Evolutionary conservation across 2,329 filamentous ascomycete species (phyloP), one percentile per base, ranked within the genome.

Genomic region (Remersonia thermophila): DNA sequence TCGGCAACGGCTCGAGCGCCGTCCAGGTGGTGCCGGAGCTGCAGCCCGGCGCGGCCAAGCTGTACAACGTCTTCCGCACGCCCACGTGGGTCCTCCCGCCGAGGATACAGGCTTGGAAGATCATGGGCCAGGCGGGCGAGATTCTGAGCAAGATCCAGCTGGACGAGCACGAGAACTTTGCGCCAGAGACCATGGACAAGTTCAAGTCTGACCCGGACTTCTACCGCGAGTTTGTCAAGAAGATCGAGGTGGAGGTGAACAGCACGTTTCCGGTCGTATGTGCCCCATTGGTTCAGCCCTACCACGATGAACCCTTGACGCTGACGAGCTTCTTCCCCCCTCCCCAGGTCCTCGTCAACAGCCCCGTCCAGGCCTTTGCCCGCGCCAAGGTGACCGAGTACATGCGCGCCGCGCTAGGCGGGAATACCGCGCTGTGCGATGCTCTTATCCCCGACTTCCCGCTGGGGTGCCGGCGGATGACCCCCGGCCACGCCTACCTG

Each of bases 1-100:
- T 76, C 33, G 71, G 71, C 7, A 73, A 69, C 35, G 69, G 69
- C 6, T 60, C 69, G 13, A 69, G 67, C 0, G 70, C 67, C 1
- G 60, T 73, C 11, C 71, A 75, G 42, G 55, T 74, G 16, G 48
- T 71, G 7, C 64, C 69, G 1, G 59, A 62, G 20, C 62, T 73
- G n/a, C 62, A 64, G 33, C 56, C 57, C 45, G 51, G 61, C 65
- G 57, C 56, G 15, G 52, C 56, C 27, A 54, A 61, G 34, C 45
- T 63, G 11, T 52, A 55, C 38, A 55, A 60, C 35, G 51, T 60
- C 29, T 48, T 66, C n/a, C 55, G 62, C 18, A 58, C 58, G 12
- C 62, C 61, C 10, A 58, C 57, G 8, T 67, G 61, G 62, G 55
- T 65, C 7, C 42, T 54, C 7, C 58, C 58, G 4, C 55, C 58